Evolutionary conservation across 2,329 filamentous ascomycete species (phyloP).

Genomic region (Fusarium piperis): DNA sequence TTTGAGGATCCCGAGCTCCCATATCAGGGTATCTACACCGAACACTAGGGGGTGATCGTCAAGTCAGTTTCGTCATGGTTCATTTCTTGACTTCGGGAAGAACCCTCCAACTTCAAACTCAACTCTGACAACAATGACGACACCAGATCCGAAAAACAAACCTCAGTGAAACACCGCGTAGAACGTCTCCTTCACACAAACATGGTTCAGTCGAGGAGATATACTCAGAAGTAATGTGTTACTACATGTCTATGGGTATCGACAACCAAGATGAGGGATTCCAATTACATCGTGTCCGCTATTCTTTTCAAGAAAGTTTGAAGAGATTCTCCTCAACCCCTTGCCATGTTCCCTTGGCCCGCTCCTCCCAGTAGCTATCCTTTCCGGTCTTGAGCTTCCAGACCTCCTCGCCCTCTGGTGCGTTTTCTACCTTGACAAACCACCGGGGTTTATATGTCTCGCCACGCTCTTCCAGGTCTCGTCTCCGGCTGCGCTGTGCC

Average conservation of each 20-base stretch:
- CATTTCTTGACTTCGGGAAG: background rate
- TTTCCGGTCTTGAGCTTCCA: slow-evolving; percentile 83
- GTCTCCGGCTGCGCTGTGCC: slow-evolving; percentile 78
- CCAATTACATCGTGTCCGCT: slow-evolving; percentile 21
- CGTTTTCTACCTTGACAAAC: slow-evolving; percentile 79
- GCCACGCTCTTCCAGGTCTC: slow-evolving; percentile 78
- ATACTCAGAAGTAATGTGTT: background rate
- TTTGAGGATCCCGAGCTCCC: background rate
- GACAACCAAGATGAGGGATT: slow-evolving; percentile 16
- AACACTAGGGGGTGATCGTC: background rate
- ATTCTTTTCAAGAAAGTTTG: slow-evolving; percentile 32
- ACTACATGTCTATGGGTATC: slow-evolving; percentile 14
- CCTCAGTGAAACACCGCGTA: background rate
- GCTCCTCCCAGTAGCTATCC: slow-evolving; percentile 94
- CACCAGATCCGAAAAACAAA: background rate
- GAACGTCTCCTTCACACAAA: background rate
- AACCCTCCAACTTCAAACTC: background rate
- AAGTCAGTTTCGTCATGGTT: background rate
- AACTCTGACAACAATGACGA: background rate
- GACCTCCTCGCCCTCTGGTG: slow-evolving; percentile 69
- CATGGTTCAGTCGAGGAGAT: background rate
- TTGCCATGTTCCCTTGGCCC: slow-evolving; percentile 73
- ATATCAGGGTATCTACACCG: background rate
- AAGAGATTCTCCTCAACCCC: slow-evolving; percentile 63
- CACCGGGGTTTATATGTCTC: slow-evolving; percentile 80